Evolutionary conservation across 2,329 filamentous ascomycete genomes (phyloP), one percentile per base, ranked within the genome.

Genomic region (Teratosphaeria viscida): DNA sequence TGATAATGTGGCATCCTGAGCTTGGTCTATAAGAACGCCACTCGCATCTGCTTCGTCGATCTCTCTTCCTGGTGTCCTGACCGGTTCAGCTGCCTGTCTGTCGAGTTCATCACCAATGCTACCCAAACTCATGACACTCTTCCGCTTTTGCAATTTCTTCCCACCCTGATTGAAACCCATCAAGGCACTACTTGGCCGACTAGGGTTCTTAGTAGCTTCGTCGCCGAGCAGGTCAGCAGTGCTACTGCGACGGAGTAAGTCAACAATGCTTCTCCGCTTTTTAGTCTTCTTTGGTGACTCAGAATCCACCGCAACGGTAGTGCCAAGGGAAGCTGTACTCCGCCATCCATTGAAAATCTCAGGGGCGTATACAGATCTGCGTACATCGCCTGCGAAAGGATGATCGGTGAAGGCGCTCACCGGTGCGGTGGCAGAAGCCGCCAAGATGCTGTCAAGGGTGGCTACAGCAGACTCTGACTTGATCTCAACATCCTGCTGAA

Each of bases 321-420:
- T 35, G 8, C 47, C 56, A 12, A 64, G 52, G 11, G 61, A 60
- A 7, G 61, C 57, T 23, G 60, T 64, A 32, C 62, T 66, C 16
- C 59, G 57, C 23, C 63, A 55, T 14, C 52, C 76, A 70, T 37
- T 61, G 63, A 66, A 57, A 65, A 66, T 59, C 69, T 73, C 65
- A 60, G 70, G 62, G 12, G 87, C 87, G 69, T 94, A 95, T 0
- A 92, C 82, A 66, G 92, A 88, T 4, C 82, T 73, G 27, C 90
- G 88, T 11, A 91, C 78, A 63, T 85, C 84, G 4, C 91, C 91
- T 32, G 86, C 88, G 69, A 89, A 91, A 0, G 87, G 84, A 72
- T 96, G 91, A 68, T 96, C 90, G 0, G 89, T 95, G 68, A 97
- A 97, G 29, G 92, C 92, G 65, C 81, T 90, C 34, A 96, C 91